These are phyloP conservation scores for Talaromyces marneffei DNA, from an alignment of 2,329 filamentous ascomycete species.

Conservation along the genomic window DNA sequence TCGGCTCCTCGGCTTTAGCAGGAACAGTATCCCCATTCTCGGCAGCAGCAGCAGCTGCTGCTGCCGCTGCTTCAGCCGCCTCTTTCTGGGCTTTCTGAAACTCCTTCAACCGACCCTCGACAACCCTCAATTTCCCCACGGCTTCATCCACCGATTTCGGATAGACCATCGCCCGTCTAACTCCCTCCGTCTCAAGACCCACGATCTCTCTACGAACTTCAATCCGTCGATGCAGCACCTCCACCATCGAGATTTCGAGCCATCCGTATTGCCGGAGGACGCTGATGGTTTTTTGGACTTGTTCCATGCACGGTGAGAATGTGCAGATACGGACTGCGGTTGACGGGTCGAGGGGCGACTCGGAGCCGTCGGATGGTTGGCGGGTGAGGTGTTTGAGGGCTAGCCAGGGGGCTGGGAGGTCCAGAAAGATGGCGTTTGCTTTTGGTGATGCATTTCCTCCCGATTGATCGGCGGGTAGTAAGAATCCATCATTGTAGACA, in stretches of 20 bases:
- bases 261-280: constrained; percentile 75
- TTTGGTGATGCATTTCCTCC: constrained; percentile 33
- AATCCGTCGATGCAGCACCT: constrained; percentile 71
- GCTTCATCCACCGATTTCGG: constrained; percentile 71
- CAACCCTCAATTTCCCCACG: constrained; percentile 62
- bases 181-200: constrained; percentile 63
- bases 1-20: constrained; percentile 3
- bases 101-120: constrained; percentile 63
- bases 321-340: constrained; percentile 76
- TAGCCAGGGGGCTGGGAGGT: constrained; percentile 48
- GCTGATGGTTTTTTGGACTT: constrained; percentile 80
- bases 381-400: constrained; percentile 45
- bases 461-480: constrained; percentile 27
- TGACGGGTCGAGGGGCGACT: constrained; percentile 62
- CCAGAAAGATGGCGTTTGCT: constrained; percentile 46
- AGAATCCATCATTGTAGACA: constrained; percentile 46
- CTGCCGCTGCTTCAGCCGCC: constrained; percentile 8
- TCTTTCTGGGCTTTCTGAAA: constrained; percentile 49
- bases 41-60: constrained; percentile 22
- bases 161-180: constrained; percentile 60
- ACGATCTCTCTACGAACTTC: constrained; percentile 77
- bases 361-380: constrained; percentile 25
- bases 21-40: neutral
- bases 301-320: constrained; percentile 95
- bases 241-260: constrained; percentile 90